Evolutionary conservation across 2,329 filamentous ascomycete genomes (phyloP), one percentile per base, ranked within the genome.

Genomic region (Alternaria sp.): DNA sequence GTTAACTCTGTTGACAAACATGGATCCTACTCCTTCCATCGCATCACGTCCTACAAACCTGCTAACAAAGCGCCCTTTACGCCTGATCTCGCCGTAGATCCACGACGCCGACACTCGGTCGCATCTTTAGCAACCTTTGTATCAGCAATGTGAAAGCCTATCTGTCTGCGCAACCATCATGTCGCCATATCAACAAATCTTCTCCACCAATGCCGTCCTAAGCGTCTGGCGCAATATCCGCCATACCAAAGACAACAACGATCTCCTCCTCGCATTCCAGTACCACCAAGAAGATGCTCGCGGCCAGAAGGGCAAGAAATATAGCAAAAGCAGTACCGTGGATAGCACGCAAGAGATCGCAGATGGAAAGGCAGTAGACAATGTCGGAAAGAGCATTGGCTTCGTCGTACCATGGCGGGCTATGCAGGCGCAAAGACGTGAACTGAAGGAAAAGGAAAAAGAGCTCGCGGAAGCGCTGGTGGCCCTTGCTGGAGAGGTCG

Each of bases 351-450:
- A 61, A 16, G 73, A 71, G 46, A 62, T 69, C 14, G 42, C 63
- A 9, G 68, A 67, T 51, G 65, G 64, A 22, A 69, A 66, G 57
- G 56, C 61, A 11, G 59, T 70, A 22, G 66, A 70, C 41, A 59
- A 52, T 5, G 65, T 58, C 5, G 70, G 69, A 34, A 73, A 69
- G 63, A 75, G 74, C 55, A 77, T 76, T 20, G 70, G 75, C 57
- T 76, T 76, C 20, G 72, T 76, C 14, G 74, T 77, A 34, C 74
- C 75, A 64, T 77, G 74, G 75, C 64, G 74, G 49, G 73, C 72
- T 39, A 75, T 77, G 73, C 74, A 76, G 59, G 69, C 71, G 12
- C 74, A 76, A 55, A 67, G 73, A 56, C 59, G 66, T 47, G 74
- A 77, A 57, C 39, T 76, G 59, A 62, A 64, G 6, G 71, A 75